These are phyloP conservation scores for Clohesyomyces aquaticus DNA, from an alignment of 495 filamentous ascomycete species.

Conservation along the genomic window DNA sequence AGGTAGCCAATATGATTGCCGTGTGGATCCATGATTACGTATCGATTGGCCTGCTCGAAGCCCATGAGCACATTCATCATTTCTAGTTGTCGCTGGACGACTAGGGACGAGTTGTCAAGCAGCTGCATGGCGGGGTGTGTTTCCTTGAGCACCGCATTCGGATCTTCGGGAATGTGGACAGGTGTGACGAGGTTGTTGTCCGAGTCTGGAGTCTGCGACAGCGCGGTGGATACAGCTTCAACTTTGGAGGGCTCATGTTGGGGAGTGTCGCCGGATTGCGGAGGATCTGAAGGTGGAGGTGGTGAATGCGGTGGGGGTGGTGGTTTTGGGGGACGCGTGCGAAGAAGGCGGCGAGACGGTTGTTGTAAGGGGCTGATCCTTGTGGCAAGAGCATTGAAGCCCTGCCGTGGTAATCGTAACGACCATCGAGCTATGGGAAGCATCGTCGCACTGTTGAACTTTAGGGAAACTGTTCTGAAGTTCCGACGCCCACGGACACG, in stretches of 20 bases:
- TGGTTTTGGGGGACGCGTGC: background rate
- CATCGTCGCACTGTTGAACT: background rate
- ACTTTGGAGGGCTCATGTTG: conserved; percentile 9
- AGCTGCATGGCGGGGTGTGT: conserved; percentile 63
- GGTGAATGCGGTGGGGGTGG: background rate
- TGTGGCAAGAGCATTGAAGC: conserved; percentile 10
- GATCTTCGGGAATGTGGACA: conserved; percentile 65
- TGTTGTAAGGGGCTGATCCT: conserved; percentile 8
- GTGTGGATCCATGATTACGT: conserved; percentile 71
- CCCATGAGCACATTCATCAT: conserved; percentile 74
- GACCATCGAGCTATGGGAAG: conserved; percentile 24
- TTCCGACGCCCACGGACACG: too few species aligned
- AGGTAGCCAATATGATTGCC: conserved; percentile 72
- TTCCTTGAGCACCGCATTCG: conserved; percentile 63
- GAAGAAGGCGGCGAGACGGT: conserved; percentile 7
- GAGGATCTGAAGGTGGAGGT: background rate
- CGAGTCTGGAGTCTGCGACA: conserved; percentile 24
- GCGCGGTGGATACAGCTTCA: conserved; percentile 37
- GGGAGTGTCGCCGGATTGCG: background rate
- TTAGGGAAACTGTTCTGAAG: too few species aligned
- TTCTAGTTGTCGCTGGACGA: conserved; percentile 69
- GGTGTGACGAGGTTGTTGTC: conserved; percentile 44
- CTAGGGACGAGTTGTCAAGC: conserved; percentile 64
- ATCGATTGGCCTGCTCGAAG: conserved; percentile 74
- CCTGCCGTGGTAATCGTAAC: conserved; percentile 10